Evolutionary conservation across 148 eudicot species (phyloP).

Genomic region (Cornus controversa): DNA sequence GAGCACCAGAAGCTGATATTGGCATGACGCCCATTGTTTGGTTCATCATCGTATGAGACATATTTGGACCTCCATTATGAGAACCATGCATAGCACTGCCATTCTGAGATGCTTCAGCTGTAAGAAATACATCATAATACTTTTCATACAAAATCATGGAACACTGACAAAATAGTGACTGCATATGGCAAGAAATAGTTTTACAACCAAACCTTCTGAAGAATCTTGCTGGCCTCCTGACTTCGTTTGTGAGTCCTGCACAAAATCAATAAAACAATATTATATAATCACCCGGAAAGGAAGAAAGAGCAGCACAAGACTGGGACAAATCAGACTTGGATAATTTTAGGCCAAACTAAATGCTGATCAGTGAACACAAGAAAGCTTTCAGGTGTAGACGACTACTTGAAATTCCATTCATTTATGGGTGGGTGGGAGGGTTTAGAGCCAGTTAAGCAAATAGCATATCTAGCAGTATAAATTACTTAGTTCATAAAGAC

Average conservation of each 20-base stretch:
- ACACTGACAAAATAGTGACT: conserved; percentile 7
- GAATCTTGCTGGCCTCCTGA: conserved; percentile 67
- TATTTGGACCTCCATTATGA: conserved; percentile 67
- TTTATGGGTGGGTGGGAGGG: too few relatives aligned
- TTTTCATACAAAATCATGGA: conserved; percentile 6
- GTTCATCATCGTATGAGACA: conserved; percentile 57
- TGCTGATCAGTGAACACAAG: too few relatives aligned
- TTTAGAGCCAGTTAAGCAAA: too few relatives aligned
- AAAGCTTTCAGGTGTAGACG: too few relatives aligned
- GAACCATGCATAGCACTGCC: conserved; percentile 55
- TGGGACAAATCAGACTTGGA: too few relatives aligned
- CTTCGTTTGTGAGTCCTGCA: conserved; percentile 71
- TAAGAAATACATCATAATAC: conserved; percentile 17
- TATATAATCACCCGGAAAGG: not conserved
- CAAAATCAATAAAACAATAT: conserved; percentile 11
- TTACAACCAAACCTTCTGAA: conserved; percentile 48
- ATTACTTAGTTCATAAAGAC: not conserved
- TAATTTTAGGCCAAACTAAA: too few relatives aligned
- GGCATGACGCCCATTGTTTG: conserved; percentile 61
- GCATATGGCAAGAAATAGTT: conserved; percentile 8
- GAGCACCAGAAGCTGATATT: conserved; percentile 60
- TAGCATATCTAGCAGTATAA: not conserved
- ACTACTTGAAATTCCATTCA: too few relatives aligned
- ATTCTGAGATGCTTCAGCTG: conserved; percentile 71
- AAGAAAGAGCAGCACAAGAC: not conserved